Evolutionary conservation across 129 eudicot genomes (phyloP).

Genomic region (Flaveria linearis): DNA sequence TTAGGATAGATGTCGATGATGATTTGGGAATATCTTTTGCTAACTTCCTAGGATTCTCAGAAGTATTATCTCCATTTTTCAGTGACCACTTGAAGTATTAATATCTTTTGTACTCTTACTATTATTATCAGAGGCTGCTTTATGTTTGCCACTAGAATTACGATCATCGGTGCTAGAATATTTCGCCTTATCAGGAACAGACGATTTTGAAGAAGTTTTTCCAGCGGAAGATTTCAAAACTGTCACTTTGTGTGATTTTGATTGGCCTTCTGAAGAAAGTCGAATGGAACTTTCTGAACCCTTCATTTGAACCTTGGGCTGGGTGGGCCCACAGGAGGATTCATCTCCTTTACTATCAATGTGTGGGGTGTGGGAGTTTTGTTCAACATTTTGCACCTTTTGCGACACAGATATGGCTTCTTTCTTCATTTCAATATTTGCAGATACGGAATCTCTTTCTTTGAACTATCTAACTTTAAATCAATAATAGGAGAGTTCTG

Average conservation of each 20-base stretch:
- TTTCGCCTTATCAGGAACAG: conserved; percentile 41
- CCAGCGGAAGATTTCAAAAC: conserved; percentile 46
- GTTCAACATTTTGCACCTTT: conserved; percentile 35
- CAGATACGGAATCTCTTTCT: conserved; percentile 32
- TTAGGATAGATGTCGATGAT: conserved; percentile 39
- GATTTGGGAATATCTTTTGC: conserved; percentile 58
- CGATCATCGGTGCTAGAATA: conserved; percentile 37
- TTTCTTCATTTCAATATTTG: conserved; percentile 34
- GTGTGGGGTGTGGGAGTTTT: conserved; percentile 33
- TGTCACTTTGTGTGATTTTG: conserved; percentile 47
- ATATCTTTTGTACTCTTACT: conserved; percentile 44
- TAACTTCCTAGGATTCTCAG: conserved; percentile 51
- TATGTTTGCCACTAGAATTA: conserved; percentile 36
- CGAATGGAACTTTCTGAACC: conserved; percentile 43
- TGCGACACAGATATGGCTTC: conserved; percentile 28
- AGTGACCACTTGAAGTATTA: conserved; percentile 16
- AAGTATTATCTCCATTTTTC: conserved; percentile 46
- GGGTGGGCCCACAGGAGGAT: conserved; percentile 20
- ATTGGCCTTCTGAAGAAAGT: conserved; percentile 40
- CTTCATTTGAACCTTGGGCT: conserved; percentile 33
- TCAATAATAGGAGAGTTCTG: conserved; percentile 33
- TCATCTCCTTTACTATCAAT: conserved; percentile 37
- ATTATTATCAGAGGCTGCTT: conserved; percentile 32
- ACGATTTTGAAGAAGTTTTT: conserved; percentile 55
- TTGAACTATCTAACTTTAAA: conserved; percentile 40